Percentiles rank a stretch among this genome's conserved stretches.
Evolutionary conservation across 129 eudicot genomes (phyloP).

Genomic region (Ambrosia artemisiifolia): DNA sequence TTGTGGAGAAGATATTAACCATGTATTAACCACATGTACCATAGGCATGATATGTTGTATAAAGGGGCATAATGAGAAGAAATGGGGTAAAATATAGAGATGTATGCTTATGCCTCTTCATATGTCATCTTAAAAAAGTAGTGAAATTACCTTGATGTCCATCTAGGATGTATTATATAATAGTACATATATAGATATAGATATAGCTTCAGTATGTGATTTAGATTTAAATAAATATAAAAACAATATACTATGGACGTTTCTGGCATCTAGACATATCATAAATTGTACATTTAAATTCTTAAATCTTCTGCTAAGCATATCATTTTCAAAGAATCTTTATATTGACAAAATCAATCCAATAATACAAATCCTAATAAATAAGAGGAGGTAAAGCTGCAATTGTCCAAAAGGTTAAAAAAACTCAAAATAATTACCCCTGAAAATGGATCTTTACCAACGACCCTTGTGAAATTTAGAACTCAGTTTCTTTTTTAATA

Average conservation of each 20-base stretch:
- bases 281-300: constrained; percentile 9
- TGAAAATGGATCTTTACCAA: constrained; percentile 37
- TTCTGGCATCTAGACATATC: constrained; percentile 36
- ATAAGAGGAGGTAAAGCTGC: constrained; percentile 37
- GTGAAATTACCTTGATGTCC: too few relatives aligned
- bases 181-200: too few relatives aligned
- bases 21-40: too few relatives aligned
- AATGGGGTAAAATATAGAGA: too few relatives aligned
- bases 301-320: constrained; percentile 44
- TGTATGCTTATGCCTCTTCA: too few relatives aligned
- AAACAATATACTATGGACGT: constrained; percentile 17
- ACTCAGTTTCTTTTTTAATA: constrained; percentile 29
- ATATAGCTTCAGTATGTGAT: constrained; percentile 40
- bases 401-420: constrained; percentile 26
- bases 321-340: constrained; percentile 61
- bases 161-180: too few relatives aligned
- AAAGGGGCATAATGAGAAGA: too few relatives aligned
- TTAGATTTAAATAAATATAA: neutral
- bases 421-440: constrained; percentile 6
- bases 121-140: too few relatives aligned
- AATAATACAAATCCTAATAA: constrained; percentile 44
- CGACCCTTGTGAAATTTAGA: constrained; percentile 31
- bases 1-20: too few relatives aligned
- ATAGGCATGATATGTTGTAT: too few relatives aligned
- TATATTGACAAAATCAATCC: constrained; percentile 36